Conservation (phyloP, 306 rosid species). For the Dryas alaskensis region DNA sequence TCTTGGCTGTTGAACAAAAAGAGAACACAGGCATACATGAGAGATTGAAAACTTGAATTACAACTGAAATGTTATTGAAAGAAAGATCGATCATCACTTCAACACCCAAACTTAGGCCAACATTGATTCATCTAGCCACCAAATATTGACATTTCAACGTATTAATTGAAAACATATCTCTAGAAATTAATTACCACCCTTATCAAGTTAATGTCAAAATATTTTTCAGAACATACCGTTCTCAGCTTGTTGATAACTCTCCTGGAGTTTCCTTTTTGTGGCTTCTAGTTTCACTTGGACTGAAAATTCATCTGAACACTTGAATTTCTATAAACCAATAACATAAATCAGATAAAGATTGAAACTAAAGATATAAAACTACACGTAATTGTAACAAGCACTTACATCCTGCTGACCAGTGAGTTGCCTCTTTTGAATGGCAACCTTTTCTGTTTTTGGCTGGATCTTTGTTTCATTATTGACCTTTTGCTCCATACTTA, state of each 20-base stretch:
- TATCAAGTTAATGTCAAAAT: neutral
- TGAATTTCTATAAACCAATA: constrained; percentile 41
- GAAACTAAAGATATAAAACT: constrained; percentile 5
- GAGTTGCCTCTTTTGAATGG: constrained; percentile 48
- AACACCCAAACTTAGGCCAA: too few relatives aligned
- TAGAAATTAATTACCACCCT: neutral
- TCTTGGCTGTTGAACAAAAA: constrained; percentile 64
- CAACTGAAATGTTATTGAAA: neutral
- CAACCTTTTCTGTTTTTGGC: constrained; percentile 38
- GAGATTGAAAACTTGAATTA: constrained; percentile 1
- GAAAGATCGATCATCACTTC: too few relatives aligned
- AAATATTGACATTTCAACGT: too few relatives aligned
- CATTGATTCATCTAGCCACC: too few relatives aligned
- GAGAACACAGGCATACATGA: constrained; percentile 11
- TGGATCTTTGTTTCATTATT: constrained; percentile 35
- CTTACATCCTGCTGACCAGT: constrained; percentile 57
- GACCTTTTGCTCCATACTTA: constrained; percentile 39
- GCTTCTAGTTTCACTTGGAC: constrained; percentile 81
- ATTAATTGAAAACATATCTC: too few relatives aligned
- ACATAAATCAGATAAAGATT: constrained; percentile 30
- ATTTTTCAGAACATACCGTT: constrained; percentile 48
- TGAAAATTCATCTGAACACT: constrained; percentile 55
- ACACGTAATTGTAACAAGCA: neutral
- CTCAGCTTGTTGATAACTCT: constrained; percentile 89
- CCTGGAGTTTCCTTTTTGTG: constrained; percentile 93